These are phyloP conservation scores for Ogataea glucozyma DNA, from an alignment of 805 yeast species.

Conservation along the genomic window DNA sequence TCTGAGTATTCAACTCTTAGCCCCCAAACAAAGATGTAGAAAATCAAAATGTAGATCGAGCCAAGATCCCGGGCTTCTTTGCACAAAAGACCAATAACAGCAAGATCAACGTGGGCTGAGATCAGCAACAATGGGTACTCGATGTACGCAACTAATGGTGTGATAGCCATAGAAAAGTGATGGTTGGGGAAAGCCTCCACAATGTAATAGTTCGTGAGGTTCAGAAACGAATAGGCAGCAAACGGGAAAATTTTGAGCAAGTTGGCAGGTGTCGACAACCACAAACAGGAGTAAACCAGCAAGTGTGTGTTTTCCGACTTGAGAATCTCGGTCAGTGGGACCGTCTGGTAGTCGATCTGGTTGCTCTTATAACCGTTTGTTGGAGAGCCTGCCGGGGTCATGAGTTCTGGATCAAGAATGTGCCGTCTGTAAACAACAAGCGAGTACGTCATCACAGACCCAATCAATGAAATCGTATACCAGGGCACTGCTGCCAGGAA, in stretches of 20 bases:
- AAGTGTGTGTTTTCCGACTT: slow-evolving; percentile 45
- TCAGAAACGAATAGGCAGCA: slow-evolving; percentile 42
- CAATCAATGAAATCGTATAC: slow-evolving; percentile 25
- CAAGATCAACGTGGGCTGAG: slow-evolving; percentile 43
- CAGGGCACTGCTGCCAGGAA: slow-evolving; percentile 15
- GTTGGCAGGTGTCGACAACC: slow-evolving; percentile 37
- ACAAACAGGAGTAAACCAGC: slow-evolving; percentile 38
- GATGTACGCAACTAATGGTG: slow-evolving; percentile 39
- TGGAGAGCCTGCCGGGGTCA: slow-evolving; percentile 8
- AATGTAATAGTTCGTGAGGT: slow-evolving; percentile 36
- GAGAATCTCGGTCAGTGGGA: slow-evolving; percentile 37
- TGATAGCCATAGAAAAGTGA: slow-evolving; percentile 35
- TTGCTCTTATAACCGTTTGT: slow-evolving; percentile 7
- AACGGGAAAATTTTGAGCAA: slow-evolving; percentile 42
- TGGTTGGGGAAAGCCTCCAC: slow-evolving; percentile 37
- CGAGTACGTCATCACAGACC: slow-evolving; percentile 32
- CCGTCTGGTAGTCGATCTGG: slow-evolving; percentile 13
- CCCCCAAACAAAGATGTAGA: slow-evolving; percentile 40
- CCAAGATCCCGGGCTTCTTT: slow-evolving; percentile 29
- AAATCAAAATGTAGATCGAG: slow-evolving; percentile 35
- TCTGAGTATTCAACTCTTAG: slow-evolving; percentile 40
- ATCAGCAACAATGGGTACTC: slow-evolving; percentile 39
- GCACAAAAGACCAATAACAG: slow-evolving; percentile 32
- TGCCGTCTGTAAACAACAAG: slow-evolving; percentile 33
- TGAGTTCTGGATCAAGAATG: slow-evolving; percentile 20